phyloP scores from a whole-genome alignment of 768 basidiomycete genomes.

The Boletus edulis region DNA sequence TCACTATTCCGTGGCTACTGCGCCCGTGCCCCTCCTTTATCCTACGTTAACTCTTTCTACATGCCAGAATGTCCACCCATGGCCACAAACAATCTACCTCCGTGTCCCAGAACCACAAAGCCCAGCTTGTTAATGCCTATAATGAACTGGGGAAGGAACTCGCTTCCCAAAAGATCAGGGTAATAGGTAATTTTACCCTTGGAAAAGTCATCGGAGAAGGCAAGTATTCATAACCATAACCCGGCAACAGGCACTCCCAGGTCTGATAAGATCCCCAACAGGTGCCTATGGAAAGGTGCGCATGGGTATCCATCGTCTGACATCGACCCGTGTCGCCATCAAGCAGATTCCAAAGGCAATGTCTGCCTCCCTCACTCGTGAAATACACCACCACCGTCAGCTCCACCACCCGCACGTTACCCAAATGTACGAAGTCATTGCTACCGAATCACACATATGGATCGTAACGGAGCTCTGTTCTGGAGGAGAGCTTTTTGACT shows the following conservation, averaged over 20 bases:
- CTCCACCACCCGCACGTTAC: conserved; percentile 95
- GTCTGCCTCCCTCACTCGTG: conserved; percentile 88
- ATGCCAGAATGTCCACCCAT: conserved; percentile 44
- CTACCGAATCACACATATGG: conserved; percentile 94
- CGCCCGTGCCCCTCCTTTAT: conserved; percentile 37
- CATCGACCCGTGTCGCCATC: conserved; percentile 89
- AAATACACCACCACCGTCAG: conserved; percentile 97
- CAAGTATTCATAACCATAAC: conserved; percentile 32
- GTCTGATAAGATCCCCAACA: conserved; percentile 35
- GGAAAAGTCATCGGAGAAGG: conserved; percentile 96
- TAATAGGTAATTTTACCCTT: conserved; percentile 92
- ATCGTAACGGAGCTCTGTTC: conserved; percentile 96
- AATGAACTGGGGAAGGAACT: conserved; percentile 97
- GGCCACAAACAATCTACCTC: conserved; percentile 63
- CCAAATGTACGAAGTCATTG: conserved; percentile 96
- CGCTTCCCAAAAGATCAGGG: conserved; percentile 83
- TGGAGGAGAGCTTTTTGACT: conserved; percentile 98
- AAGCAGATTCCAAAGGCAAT: conserved; percentile 97
- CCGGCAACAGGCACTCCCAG: conserved; percentile 7
- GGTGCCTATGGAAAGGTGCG: conserved; percentile 96
- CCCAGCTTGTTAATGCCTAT: conserved; percentile 91
- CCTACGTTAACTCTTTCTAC: conserved; percentile 29
- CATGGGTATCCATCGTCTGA: conserved; percentile 90
- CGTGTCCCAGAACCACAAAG: conserved; percentile 74
- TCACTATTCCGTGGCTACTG: conserved; percentile 26